Conservation (phyloP, 768 basidiomycete genomes). For the Amanita rubescens region DNA sequence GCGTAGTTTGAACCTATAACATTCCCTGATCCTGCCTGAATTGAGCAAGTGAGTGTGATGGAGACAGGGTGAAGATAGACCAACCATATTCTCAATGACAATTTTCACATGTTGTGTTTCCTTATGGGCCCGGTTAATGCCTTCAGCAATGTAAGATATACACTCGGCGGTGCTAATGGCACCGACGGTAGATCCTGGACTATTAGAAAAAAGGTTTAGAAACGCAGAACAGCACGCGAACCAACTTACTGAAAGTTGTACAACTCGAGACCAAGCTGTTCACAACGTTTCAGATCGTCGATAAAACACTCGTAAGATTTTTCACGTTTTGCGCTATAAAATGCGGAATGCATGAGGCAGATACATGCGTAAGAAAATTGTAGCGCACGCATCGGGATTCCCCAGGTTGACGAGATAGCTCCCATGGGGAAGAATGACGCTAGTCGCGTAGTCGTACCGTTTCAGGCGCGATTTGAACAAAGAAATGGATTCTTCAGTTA, state of each 20-base stretch:
- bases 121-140: constrained; percentile 66
- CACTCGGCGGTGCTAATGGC: constrained; percentile 52
- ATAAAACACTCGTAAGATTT: constrained; percentile 76
- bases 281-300: constrained; percentile 75
- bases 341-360: neutral
- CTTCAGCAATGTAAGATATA: constrained; percentile 57
- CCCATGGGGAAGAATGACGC: constrained; percentile 74
- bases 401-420: constrained; percentile 83
- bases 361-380: neutral
- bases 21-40: constrained; percentile 72
- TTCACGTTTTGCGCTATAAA: constrained; percentile 50
- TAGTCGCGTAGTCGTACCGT: constrained; percentile 51
- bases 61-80: constrained; percentile 1
- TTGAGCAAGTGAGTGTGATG: neutral
- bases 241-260: constrained; percentile 84
- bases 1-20: constrained; percentile 66
- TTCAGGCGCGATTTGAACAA: constrained; percentile 56
- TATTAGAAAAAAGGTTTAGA: constrained; percentile 5
- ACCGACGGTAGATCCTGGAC: constrained; percentile 83
- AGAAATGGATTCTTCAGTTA: constrained; percentile 43
- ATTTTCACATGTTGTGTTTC: constrained; percentile 49
- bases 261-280: constrained; percentile 60
- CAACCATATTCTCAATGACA: constrained; percentile 82
- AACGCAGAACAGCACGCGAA: neutral
- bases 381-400: constrained; percentile 63